Evolutionary conservation across 2,329 filamentous ascomycete species (phyloP).

Genomic region (Bipolaris zeicola): DNA sequence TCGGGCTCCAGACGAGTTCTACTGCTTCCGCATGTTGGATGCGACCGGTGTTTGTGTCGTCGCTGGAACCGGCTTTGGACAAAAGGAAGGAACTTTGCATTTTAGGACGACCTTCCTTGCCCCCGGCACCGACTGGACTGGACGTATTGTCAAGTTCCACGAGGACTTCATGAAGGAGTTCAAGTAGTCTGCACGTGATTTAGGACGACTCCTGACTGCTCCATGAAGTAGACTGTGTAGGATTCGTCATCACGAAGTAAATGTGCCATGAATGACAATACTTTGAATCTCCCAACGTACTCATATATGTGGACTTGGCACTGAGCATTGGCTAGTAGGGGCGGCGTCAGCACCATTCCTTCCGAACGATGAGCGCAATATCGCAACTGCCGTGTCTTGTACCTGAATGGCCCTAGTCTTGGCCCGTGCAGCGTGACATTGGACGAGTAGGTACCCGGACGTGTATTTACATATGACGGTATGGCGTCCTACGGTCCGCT

Average conservation of each 20-base stretch:
- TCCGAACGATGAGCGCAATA: slow-evolving; percentile 2
- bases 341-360: slow-evolving; percentile 4
- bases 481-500: too few relatives aligned
- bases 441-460: background rate
- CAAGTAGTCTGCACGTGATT: slow-evolving; percentile 32
- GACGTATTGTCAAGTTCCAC: slow-evolving; percentile 87
- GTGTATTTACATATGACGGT: background rate
- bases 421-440: slow-evolving; percentile 10
- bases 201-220: background rate
- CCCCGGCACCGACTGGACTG: slow-evolving; percentile 93
- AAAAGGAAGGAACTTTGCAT: slow-evolving; percentile 88
- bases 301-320: background rate
- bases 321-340: background rate
- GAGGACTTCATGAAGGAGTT: slow-evolving; percentile 87
- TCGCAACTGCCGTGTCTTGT: slow-evolving; percentile 14
- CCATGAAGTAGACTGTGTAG: background rate
- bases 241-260: background rate
- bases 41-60: slow-evolving; percentile 95
- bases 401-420: slow-evolving; percentile 13
- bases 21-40: slow-evolving; percentile 88
- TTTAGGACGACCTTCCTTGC: slow-evolving; percentile 97
- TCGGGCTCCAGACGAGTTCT: slow-evolving; percentile 86
- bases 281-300: background rate
- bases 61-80: slow-evolving; percentile 89
- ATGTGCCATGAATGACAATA: background rate